Evolutionary conservation across 1,139 yeast genomes (phyloP), one percentile per base, ranked within the genome.

Genomic region (Protomyces gravidus): DNA sequence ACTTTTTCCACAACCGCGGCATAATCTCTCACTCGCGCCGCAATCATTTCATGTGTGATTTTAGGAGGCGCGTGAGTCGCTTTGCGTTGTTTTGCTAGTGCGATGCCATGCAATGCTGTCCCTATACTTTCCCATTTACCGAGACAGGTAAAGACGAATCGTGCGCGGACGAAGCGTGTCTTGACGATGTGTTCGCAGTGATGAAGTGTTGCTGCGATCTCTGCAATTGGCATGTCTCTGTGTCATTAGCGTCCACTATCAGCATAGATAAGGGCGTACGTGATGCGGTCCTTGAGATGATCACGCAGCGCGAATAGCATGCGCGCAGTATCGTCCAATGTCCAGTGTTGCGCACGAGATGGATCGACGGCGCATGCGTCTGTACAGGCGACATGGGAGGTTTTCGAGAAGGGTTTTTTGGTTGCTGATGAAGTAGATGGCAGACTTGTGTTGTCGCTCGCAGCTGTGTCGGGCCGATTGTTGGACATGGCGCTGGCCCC

Each of bases 141-240:
- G 11, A 15, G 17, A 19, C 11, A n/a, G 21, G 9, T n/a, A 11
- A 36, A 23, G 17, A 36, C 21, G 17, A 36, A 36, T n/a, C 42
- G 42, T 17, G 17, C 5, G 42, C 42, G 42, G 6, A 36, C 42
- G 42, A 15, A 36, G 9, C 42, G 42, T 6, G 42, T 36, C 42
- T 36, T 36, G 23, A 23, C 42, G 42, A 36, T 36, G 23, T 36
- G 21, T 23, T 36, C 42, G 42, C 42, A 36, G 42, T 36, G 42
- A 4, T 23, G 21, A 9, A 36, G 5, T 17, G 17, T 15, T 5
- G 21, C 9, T 5, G 42, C 42, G 42, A 36, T 17, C 3, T 19
- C 23, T 13, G 42, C 42, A 36, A 36, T 15, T 6, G 42, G 42
- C 11, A 36, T 5, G 2, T 36, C 42, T 15, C 42, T 36, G 21